These are phyloP conservation scores for Candida palmyrensis DNA, from an alignment of 805 yeast genomes.

Conservation along the genomic window DNA sequence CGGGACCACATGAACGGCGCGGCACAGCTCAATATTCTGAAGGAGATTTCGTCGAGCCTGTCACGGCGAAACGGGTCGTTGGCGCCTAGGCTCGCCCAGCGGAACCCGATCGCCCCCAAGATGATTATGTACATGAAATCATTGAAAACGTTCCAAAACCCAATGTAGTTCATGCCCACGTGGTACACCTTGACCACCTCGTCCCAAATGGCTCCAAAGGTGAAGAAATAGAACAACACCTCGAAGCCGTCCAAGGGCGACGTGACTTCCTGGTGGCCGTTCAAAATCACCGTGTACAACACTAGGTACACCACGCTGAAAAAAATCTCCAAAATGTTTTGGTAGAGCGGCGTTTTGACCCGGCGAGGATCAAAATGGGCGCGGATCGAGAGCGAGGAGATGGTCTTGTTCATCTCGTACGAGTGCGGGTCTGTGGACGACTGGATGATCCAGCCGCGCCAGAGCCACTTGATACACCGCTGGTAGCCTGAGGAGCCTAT, in stretches of 20 bases:
- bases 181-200: constrained; percentile 70
- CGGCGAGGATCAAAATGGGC: constrained; percentile 79
- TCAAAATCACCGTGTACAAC: constrained; percentile 60
- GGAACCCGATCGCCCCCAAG: constrained; percentile 46
- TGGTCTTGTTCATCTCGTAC: constrained; percentile 59
- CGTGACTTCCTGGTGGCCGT: constrained; percentile 43
- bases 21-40: constrained; percentile 68
- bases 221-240: constrained; percentile 54
- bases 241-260: constrained; percentile 42
- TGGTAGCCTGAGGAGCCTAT: constrained; percentile 82
- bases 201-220: constrained; percentile 61
- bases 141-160: constrained; percentile 78
- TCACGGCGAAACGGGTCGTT: constrained; percentile 18
- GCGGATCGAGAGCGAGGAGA: constrained; percentile 47
- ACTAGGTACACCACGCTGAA: constrained; percentile 60
- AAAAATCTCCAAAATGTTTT: constrained; percentile 64
- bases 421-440: constrained; percentile 62
- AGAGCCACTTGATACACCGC: constrained; percentile 80
- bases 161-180: constrained; percentile 66
- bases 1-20: constrained; percentile 89
- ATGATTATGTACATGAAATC: constrained; percentile 61
- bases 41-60: constrained; percentile 52
- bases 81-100: constrained; percentile 40
- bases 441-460: constrained; percentile 93
- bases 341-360: constrained; percentile 80